These are phyloP conservation scores for Phytophthora meadii DNA, from an alignment of 352 stramenopile genomes.

Conservation along the genomic window DNA sequence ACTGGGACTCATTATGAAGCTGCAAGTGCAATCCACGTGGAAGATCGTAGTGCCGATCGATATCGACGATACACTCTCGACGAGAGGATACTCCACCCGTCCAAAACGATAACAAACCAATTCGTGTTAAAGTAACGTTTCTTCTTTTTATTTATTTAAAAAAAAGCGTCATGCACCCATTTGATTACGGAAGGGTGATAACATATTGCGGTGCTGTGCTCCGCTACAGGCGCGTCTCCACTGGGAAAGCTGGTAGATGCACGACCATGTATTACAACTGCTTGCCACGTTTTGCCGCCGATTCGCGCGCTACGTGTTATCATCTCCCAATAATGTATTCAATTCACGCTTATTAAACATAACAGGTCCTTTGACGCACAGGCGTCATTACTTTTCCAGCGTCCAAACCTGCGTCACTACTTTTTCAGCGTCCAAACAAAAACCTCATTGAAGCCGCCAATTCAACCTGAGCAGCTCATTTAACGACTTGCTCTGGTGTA, in stretches of 20 bases:
- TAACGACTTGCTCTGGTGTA: slow-evolving; percentile 5
- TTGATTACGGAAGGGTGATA: too few relatives aligned
- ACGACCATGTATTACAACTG: too few relatives aligned
- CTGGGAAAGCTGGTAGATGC: too few relatives aligned
- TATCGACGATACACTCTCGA: slow-evolving; percentile 45
- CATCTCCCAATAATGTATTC: too few relatives aligned
- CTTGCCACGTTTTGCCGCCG: too few relatives aligned
- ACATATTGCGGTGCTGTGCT: too few relatives aligned
- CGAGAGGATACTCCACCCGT: slow-evolving; percentile 21
- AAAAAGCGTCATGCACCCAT: neutral
- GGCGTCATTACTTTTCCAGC: slow-evolving; percentile 4
- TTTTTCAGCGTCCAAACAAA: slow-evolving; percentile 12
- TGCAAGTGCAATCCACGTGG: slow-evolving; percentile 3
- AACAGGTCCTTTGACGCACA: neutral
- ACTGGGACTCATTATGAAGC: neutral
- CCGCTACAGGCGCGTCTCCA: too few relatives aligned
- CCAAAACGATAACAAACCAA: too few relatives aligned
- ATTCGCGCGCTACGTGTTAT: too few relatives aligned
- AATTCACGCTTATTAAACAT: too few relatives aligned
- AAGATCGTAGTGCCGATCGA: slow-evolving; percentile 20
- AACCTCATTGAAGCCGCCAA: slow-evolving; percentile 13
- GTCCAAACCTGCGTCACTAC: slow-evolving; percentile 16
- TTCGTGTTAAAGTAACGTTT: too few relatives aligned
- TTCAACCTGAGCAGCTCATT: slow-evolving; percentile 19
- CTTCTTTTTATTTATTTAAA: neutral